Conservation (phyloP, 2,329 filamentous ascomycete genomes). For the Aspergillus glaucus region DNA sequence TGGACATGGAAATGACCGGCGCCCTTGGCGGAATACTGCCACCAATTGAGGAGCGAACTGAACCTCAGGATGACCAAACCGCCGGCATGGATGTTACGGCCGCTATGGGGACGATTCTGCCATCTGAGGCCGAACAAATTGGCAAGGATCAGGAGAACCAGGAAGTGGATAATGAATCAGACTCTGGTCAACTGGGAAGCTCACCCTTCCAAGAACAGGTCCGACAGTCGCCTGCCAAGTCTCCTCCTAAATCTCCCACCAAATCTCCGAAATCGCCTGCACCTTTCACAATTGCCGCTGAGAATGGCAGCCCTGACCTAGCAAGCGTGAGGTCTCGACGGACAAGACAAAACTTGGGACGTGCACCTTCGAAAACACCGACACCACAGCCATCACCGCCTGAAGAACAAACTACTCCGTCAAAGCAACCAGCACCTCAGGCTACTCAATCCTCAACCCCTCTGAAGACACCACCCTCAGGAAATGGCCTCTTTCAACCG, state of each 20-base stretch:
- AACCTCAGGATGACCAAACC: constrained; percentile 39
- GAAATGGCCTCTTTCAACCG: constrained; percentile 41
- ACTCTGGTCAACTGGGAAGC: constrained; percentile 42
- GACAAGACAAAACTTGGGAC: constrained; percentile 43
- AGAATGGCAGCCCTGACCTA: constrained; percentile 51
- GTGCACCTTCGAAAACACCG: constrained; percentile 40
- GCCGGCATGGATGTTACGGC: constrained; percentile 64
- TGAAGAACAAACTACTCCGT: constrained; percentile 32
- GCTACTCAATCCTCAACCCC: constrained; percentile 42
- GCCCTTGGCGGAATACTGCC: constrained; percentile 41
- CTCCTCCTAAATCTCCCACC: constrained; percentile 7
- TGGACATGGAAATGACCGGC: constrained; percentile 57
- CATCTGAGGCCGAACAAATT: constrained; percentile 33
- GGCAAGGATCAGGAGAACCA: constrained; percentile 48
- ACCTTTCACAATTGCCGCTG: constrained; percentile 36
- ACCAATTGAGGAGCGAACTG: constrained; percentile 33
- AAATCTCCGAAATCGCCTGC: constrained; percentile 13
- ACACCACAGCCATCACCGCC: constrained; percentile 34
- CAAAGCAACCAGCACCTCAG: constrained; percentile 41
- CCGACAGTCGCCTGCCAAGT: constrained; percentile 23
- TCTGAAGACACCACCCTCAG: constrained; percentile 45
- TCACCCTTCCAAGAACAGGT: constrained; percentile 42
- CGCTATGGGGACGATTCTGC: constrained; percentile 57
- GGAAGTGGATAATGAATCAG: constrained; percentile 54
- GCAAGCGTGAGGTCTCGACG: constrained; percentile 46